Base-by-base conservation (phyloP, 2,329 filamentous ascomycete genomes). In the Celoporthe dispersa region DNA sequence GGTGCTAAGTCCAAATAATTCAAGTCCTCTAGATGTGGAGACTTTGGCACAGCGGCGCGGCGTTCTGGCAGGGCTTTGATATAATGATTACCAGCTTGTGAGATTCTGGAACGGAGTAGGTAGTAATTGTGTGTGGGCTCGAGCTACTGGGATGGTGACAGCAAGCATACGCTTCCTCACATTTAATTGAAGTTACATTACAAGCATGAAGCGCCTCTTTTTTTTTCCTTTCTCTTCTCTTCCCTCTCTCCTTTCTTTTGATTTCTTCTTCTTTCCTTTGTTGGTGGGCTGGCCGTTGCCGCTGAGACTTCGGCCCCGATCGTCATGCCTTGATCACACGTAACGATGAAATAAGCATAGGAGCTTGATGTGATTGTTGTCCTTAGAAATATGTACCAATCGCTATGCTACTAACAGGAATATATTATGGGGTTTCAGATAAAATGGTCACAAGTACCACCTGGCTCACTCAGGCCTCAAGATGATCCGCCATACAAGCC, bases 1-100 rank as follows among this genome's bases (percentile, higher is more conserved):
- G 70, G 70, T 31, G 61, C 73, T 2, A 68, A 19, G 35, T 62
- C 66, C n/a, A 72, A 73, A 33, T 57, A 33, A 57, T 31, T 8
- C 28, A 33, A 57, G 53, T 5, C 53, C 53, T 14, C 53, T 57
- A 31, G 53, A 31, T 14, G 53, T 28, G 25, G 25, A 31, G 53
- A 31, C 53, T 31, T 57, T 25, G 28, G 53, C 44, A 57, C 14
- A 33, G 12, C 25, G 53, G 53, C 53, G 53, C 28, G 53, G 53
- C 53, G 53, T 31, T 57, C 14, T 31, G 53, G 53, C 53, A 16
- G 14, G 53, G 28, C 5, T 31, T 33, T 33, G 12, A 57, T 31
- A 31, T 57, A 12, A 55, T 55, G n/a, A 33, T 57, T 16, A 31
- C 28, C 19, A 48, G 7, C n/a, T 31, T 31, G 33, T 33, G 14